Percentiles rank a stretch among this genome's conserved stretches.
These are phyloP conservation scores for Populus deltoides DNA, from an alignment of 345 rosid genomes.

Conservation along the genomic window DNA sequence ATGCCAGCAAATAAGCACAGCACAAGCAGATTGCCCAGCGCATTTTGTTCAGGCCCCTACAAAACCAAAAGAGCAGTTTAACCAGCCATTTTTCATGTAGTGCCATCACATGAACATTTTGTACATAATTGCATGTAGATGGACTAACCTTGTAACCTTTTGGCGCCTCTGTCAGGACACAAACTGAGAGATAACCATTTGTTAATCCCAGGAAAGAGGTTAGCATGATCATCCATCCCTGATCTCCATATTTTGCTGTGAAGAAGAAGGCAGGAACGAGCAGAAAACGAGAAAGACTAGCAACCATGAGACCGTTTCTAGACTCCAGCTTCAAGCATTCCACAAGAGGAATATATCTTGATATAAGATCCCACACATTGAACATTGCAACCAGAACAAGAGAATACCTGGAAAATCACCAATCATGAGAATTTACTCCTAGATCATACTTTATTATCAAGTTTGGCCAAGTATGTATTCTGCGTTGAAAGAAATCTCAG, in stretches of 20 bases:
- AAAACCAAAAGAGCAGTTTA: not conserved
- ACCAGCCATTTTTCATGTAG: not conserved
- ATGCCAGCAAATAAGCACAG: constrained; percentile 55
- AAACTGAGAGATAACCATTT: constrained; percentile 77
- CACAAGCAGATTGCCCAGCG: constrained; percentile 79
- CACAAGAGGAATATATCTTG: constrained; percentile 61
- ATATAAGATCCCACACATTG: constrained; percentile 61
- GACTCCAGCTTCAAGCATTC: constrained; percentile 60
- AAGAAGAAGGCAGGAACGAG: constrained; percentile 79
- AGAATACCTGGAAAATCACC: constrained; percentile 46
- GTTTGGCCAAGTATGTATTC: no score
- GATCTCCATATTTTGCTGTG: constrained; percentile 75
- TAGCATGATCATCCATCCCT: constrained; percentile 89
- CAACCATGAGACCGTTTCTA: constrained; percentile 51
- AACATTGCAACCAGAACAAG: constrained; percentile 65
- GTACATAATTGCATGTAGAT: no score
- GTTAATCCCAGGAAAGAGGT: constrained; percentile 63
- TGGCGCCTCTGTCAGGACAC: constrained; percentile 77
- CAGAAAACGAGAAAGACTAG: constrained; percentile 50
- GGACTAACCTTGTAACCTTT: constrained; percentile 74
- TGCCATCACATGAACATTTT: not conserved
- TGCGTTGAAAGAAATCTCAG: no score
- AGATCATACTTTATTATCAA: no score
- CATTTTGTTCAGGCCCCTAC: constrained; percentile 93
- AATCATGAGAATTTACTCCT: not conserved